Base-by-base conservation (phyloP, 805 yeast species). In the Sugiyamaella mastotermitis region DNA sequence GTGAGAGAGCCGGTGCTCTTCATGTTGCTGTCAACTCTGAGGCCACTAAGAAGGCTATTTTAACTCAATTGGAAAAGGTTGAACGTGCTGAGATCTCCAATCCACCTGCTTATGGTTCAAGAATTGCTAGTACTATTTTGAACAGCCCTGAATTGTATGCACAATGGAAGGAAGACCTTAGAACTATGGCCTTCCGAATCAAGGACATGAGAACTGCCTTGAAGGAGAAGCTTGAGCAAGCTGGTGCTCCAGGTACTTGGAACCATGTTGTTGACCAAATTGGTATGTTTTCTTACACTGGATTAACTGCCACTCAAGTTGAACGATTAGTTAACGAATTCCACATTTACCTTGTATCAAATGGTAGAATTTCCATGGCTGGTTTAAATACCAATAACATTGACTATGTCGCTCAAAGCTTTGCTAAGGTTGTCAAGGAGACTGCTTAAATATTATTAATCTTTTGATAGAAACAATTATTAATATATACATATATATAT, bases 221-320 rank as follows among this genome's bases (percentile, higher is more conserved):
- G 53, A 74, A 79, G 57, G 69, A 68, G 39, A 71, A 71, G 43
- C 71, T 90, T 45, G 72, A 71, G 35, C 61, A 63, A 37, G 74
- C 84, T 46, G 64, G 65, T 16, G 86, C 97, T 17, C 95, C 95
- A 21, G 96, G 95, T 33, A 74, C 69, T 52, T 90, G 97, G 97
- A 82, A 77, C 50, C 97, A 90, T 64, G 84, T 90, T 54, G 80
- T 78, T 33, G 69, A 71, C 47, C 98, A 92, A 69, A 82, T 84
- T 46, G 98, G 98, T 52, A 90, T 90, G 97, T 90, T 90, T 61
- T 86, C 95, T 24, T 90, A 80, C 66, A 90, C 97, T 21, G 98
- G 96, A 1, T 72, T 90, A 52, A 64, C 72, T 4, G 67, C 81
- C 20, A 80, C 74, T 22, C 90, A 85, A 76, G 95, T 83, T 39